Evolutionary conservation across 1,284 basidiomycete genomes (phyloP).

Genomic region (Xerocomus cyaneibrunnescens): DNA sequence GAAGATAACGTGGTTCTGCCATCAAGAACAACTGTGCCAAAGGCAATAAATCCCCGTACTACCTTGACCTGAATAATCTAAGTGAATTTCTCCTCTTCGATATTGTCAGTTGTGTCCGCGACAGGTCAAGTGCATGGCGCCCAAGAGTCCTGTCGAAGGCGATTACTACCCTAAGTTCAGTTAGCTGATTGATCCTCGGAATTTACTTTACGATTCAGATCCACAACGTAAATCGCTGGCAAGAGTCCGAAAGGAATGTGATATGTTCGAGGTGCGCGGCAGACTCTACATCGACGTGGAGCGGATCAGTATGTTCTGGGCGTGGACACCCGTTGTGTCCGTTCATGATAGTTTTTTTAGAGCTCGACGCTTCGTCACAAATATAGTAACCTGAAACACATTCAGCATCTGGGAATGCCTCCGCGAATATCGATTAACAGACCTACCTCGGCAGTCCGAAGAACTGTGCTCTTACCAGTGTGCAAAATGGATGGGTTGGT

Average conservation of each 20-base stretch:
- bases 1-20: background rate
- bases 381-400: background rate
- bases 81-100: background rate
- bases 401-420: background rate
- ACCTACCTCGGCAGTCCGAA: background rate
- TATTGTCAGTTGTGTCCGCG: background rate
- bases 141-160: background rate
- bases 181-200: background rate
- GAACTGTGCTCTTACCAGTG: background rate
- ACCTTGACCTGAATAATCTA: background rate
- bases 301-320: background rate
- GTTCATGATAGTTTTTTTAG: background rate
- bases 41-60: background rate
- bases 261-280: background rate
- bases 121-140: background rate
- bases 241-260: background rate
- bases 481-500: background rate
- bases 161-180: background rate
- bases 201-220: background rate
- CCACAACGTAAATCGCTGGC: background rate
- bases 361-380: background rate
- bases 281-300: background rate
- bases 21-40: constrained; percentile 7
- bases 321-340: background rate
- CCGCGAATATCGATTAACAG: background rate